Evolutionary conservation across 2,329 filamentous ascomycete genomes (phyloP), one percentile per base, ranked within the genome.

Genomic region (Fusarium begoniae): DNA sequence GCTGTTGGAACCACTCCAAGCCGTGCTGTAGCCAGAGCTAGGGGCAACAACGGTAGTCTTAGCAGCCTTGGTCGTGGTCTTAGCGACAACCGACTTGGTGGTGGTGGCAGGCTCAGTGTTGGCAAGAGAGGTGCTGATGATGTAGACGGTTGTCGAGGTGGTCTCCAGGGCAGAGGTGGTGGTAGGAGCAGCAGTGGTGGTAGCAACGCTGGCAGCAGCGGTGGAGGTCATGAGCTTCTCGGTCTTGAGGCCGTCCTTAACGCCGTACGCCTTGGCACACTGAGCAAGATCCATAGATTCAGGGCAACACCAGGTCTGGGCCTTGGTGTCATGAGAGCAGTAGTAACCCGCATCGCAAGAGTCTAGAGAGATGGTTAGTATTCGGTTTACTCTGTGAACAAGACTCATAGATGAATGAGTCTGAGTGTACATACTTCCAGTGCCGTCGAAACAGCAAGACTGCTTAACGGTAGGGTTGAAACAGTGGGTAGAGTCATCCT

Each of bases 271-370:
- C 59, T 83, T 81, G 63, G 90, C 90, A 81, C 90, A 92, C 51
- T 87, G 81, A 32, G 81, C 81, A 55, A 90, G 83, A 70, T 86
- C 83, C 84, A 88, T 84, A 69, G 82, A 84, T 48, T 90, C 82
- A 47, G 89, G 89, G 81, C 90, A 92, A 84, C 90, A 92, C 84
- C 87, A 87, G 40, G 90, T 91, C 64, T 85, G 82, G 61, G 82
- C 80, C 50, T 80, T 76, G 59, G 81, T 79, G 78, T 90, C 86
- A 74, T 86, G 83, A n/a, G 88, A 86, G 83, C 90, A 92, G 84
- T 88, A 92, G 84, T 88, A 92, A 56, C 88, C 89, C 22, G 82
- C 80, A 38, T 89, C 86, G 80, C 90, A 92, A 38, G 90, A 89
- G 81, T 90, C 89, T 91, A 59, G 35, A 10, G 35, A 37, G 5